Conservation (phyloP, 345 rosid genomes). For the rapeseed (Brassica napus) region DNA sequence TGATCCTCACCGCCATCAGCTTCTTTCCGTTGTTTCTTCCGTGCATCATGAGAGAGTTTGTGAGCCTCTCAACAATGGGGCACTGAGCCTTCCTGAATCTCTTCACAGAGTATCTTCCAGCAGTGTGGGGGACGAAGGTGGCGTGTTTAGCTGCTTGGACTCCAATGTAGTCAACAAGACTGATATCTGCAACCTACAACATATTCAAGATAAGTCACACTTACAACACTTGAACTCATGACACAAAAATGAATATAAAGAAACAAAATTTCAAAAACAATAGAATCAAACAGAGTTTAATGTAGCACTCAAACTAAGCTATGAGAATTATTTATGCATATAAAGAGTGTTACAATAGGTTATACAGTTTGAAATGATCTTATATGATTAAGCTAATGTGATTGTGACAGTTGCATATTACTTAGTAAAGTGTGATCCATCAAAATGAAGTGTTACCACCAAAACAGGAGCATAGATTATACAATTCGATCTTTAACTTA, state of each 20-base stretch:
- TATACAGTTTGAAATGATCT: too few relatives aligned
- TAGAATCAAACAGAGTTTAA: neutral
- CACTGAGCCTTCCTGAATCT: conserved; percentile 88
- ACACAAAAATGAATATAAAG: neutral
- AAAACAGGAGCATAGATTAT: neutral
- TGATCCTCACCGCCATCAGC: conserved; percentile 67
- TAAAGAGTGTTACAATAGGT: too few relatives aligned
- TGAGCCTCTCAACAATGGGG: conserved; percentile 81
- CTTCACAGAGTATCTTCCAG: conserved; percentile 82
- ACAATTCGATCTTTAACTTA: neutral
- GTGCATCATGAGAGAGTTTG: conserved; percentile 90
- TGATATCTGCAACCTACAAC: conserved; percentile 60
- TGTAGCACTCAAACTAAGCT: neutral
- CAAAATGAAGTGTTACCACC: neutral
- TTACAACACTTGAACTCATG: neutral
- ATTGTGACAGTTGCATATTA: neutral
- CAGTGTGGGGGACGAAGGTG: conserved; percentile 74
- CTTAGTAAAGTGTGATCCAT: neutral
- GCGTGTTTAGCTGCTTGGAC: conserved; percentile 68
- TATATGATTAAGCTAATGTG: neutral
- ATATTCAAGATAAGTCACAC: neutral
- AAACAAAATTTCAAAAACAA: neutral
- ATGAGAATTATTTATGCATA: neutral
- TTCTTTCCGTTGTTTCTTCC: conserved; percentile 87
- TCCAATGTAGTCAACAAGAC: conserved; percentile 67